These are phyloP conservation scores for Podospora comata DNA, from an alignment of 495 filamentous ascomycete species.

Conservation along the genomic window DNA sequence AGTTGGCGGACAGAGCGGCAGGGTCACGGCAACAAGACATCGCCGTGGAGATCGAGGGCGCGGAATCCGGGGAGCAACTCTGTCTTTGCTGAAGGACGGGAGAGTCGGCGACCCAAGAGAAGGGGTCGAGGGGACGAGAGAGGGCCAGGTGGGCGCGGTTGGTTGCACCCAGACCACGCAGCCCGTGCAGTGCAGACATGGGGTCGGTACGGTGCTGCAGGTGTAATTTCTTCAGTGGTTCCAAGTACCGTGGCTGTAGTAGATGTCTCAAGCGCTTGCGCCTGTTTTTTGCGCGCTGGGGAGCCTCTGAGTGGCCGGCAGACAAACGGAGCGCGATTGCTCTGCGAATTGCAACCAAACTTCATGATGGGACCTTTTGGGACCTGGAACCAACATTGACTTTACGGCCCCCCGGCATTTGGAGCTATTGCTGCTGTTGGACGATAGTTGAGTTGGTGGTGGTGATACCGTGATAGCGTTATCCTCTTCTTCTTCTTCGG, in stretches of 20 bases:
- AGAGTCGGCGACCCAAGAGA: slow-evolving; percentile 14
- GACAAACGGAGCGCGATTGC: not conserved
- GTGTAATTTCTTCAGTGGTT: slow-evolving; percentile 6
- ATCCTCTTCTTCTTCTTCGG: not conserved
- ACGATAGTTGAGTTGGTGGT: not conserved
- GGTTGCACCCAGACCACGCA: slow-evolving; percentile 15
- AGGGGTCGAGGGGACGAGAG: slow-evolving; percentile 16
- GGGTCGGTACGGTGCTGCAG: slow-evolving; percentile 3
- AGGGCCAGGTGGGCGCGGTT: slow-evolving; percentile 15
- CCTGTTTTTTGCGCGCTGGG: slow-evolving; percentile 5
- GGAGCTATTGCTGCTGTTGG: not conserved
- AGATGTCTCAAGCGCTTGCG: slow-evolving; percentile 9
- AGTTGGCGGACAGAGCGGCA: not conserved
- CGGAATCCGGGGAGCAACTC: slow-evolving; percentile 4
- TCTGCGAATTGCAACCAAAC: slow-evolving; percentile 2
- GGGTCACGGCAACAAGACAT: not conserved
- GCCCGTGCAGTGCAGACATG: slow-evolving; percentile 6
- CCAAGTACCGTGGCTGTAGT: slow-evolving; percentile 7
- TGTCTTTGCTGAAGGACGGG: not conserved
- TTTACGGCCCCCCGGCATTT: not conserved
- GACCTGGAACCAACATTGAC: not conserved
- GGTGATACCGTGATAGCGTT: not conserved
- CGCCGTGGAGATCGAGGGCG: slow-evolving; percentile 12
- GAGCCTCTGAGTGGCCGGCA: not conserved
- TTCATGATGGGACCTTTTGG: not conserved